phyloP scores from a whole-genome alignment of 805 yeast species.

The Tetrapisispora namnaoensis region DNA sequence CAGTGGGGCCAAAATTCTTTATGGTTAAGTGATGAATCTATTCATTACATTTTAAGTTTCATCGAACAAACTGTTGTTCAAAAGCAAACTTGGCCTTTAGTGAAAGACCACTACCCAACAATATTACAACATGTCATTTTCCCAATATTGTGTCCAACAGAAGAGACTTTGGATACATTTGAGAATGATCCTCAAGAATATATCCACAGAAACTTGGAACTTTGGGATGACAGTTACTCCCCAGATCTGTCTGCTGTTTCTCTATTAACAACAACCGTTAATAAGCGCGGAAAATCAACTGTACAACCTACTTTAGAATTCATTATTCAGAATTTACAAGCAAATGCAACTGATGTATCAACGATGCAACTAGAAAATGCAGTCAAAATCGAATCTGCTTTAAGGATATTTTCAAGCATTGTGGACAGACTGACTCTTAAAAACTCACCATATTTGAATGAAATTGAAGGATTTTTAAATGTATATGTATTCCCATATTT shows the following conservation, averaged over 20 bases:
- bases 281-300: slow-evolving; percentile 52
- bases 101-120: slow-evolving; percentile 56
- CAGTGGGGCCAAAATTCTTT: slow-evolving; percentile 55
- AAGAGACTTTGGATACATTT: slow-evolving; percentile 59
- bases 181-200: slow-evolving; percentile 87
- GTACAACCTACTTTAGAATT: slow-evolving; percentile 53
- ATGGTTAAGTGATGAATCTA: slow-evolving; percentile 61
- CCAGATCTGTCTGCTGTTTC: slow-evolving; percentile 76
- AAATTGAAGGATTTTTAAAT: slow-evolving; percentile 61
- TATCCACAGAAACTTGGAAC: slow-evolving; percentile 60
- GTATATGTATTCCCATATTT: slow-evolving; percentile 65
- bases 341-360: slow-evolving; percentile 11
- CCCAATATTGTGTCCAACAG: slow-evolving; percentile 65
- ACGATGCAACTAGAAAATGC: slow-evolving; percentile 39
- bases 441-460: slow-evolving; percentile 46
- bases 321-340: slow-evolving; percentile 40
- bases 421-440: slow-evolving; percentile 46
- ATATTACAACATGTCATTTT: slow-evolving; percentile 63
- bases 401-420: slow-evolving; percentile 70
- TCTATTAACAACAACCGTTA: slow-evolving; percentile 60
- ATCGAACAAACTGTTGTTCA: slow-evolving; percentile 50
- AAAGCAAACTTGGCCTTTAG: slow-evolving; percentile 53
- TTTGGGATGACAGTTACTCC: slow-evolving; percentile 49
- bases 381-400: slow-evolving; percentile 65
- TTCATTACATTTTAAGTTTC: slow-evolving; percentile 58